Evolutionary conservation across 768 basidiomycete genomes (phyloP).

Genomic region (Pulveroboletus sp.): DNA sequence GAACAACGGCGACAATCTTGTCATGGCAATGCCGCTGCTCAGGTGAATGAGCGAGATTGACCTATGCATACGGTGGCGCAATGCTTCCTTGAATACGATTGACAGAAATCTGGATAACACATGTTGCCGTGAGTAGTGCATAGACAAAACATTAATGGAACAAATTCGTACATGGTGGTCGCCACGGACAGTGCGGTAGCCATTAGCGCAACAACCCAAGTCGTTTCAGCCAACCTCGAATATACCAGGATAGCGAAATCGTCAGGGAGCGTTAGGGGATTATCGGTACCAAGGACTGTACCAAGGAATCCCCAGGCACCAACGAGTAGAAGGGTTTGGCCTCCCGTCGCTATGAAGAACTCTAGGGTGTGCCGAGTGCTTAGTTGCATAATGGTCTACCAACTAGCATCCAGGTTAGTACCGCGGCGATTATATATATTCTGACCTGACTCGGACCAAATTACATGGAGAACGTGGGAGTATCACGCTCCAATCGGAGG

Average conservation of each 20-base stretch:
- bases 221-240: background rate
- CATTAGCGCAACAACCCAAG: background rate
- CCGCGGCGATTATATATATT: background rate
- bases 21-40: constrained; percentile 7
- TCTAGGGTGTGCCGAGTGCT: background rate
- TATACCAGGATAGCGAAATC: background rate
- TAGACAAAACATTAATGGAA: background rate
- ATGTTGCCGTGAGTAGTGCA: background rate
- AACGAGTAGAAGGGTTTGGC: constrained; percentile 1
- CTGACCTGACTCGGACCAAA: too few relatives aligned
- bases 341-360: background rate
- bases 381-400: background rate
- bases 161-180: constrained; percentile 1
- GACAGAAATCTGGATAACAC: background rate
- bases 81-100: constrained; percentile 14
- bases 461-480: too few relatives aligned
- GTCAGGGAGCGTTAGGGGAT: background rate
- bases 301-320: background rate
- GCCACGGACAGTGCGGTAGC: background rate
- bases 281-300: background rate
- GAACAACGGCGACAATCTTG: background rate
- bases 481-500: too few relatives aligned
- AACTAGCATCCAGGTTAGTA: background rate
- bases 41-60: constrained; percentile 13
- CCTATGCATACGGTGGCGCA: constrained; percentile 10